Base-by-base conservation (phyloP, 106 monocot genomes). In the Dendrobium chrysotoxum region DNA sequence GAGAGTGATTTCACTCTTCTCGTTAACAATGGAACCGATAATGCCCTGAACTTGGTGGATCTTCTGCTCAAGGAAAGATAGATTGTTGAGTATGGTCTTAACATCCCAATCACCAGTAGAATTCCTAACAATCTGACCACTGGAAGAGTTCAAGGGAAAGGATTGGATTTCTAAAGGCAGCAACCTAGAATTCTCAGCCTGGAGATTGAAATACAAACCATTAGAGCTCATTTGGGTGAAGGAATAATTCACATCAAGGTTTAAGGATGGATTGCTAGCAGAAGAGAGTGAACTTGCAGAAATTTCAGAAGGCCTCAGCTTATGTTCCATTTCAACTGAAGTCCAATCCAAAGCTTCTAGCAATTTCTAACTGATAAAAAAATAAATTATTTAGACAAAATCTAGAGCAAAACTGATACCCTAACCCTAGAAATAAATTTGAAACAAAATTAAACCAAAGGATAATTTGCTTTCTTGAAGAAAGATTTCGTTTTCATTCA, bases 11-110 rank as follows among this genome's bases (percentile, higher is more conserved):
- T 80, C 83, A 9, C 83, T 80, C 40, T 89, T 88, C 44, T 75
- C 81, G 31, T n/a, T 66, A 44, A 84, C 85, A 61, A 92, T 81
- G 10, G 88, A 87, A 26, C 82, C 85, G 40, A 94, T 86, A 4
- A 94, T 79, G 40, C 87, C 89, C 54, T 94, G 88, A 77, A 94
- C 90, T 75, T 94, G 83, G 65, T 94, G 93, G 53, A 97, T 90
- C 83, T 92, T 94, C 79, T 97, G 96, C 85, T 97, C 94, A 46
- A 97, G 89, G 74, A 97, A 89, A 35, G 96, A 84, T 42, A 93
- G 92, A 79, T 85, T 92, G 58, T 57, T 87, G 61, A 96, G 81
- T 72, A 96, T 89, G 30, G 80, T 71, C 42, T 79, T 86, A 7
- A 90, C 91, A 68, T 96, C 90, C 91, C 93, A 93, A 82, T 86